Evolutionary conservation across 805 yeast species (phyloP).

Genomic region (Alloascoidea africana): DNA sequence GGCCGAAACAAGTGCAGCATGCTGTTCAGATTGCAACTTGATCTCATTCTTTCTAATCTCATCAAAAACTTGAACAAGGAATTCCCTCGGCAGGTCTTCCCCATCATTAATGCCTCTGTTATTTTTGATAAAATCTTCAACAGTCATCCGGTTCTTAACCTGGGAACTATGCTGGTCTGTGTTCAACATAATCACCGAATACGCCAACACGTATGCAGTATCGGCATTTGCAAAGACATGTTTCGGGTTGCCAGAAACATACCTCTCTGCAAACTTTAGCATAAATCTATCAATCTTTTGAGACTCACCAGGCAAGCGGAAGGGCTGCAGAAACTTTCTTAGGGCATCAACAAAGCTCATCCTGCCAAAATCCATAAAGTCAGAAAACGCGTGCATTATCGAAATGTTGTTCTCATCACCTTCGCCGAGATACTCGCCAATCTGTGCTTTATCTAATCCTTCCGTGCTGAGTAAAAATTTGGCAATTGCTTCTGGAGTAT

Average conservation of each 20-base stretch:
- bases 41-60: conserved; percentile 82
- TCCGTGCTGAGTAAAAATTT: conserved; percentile 50
- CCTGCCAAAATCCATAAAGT: conserved; percentile 61
- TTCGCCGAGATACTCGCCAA: conserved; percentile 91
- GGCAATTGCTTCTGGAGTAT: conserved; percentile 59
- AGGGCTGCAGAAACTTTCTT: conserved; percentile 70
- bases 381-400: conserved; percentile 89
- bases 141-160: conserved; percentile 74
- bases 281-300: conserved; percentile 94
- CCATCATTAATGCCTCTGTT: conserved; percentile 91
- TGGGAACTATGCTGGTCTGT: conserved; percentile 90
- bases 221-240: conserved; percentile 67
- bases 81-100: conserved; percentile 62
- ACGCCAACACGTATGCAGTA: conserved; percentile 83
- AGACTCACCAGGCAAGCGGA: conserved; percentile 94
- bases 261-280: conserved; percentile 93
- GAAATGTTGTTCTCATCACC: conserved; percentile 65
- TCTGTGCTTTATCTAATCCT: conserved; percentile 64
- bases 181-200: conserved; percentile 83
- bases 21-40: conserved; percentile 85
- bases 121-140: conserved; percentile 74
- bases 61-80: conserved; percentile 49
- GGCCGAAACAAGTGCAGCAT: conserved; percentile 71
- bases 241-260: conserved; percentile 72
- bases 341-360: conserved; percentile 72